Base-by-base conservation (phyloP, 2,329 filamentous ascomycete genomes). In the Graphilbum fragrans region DNA sequence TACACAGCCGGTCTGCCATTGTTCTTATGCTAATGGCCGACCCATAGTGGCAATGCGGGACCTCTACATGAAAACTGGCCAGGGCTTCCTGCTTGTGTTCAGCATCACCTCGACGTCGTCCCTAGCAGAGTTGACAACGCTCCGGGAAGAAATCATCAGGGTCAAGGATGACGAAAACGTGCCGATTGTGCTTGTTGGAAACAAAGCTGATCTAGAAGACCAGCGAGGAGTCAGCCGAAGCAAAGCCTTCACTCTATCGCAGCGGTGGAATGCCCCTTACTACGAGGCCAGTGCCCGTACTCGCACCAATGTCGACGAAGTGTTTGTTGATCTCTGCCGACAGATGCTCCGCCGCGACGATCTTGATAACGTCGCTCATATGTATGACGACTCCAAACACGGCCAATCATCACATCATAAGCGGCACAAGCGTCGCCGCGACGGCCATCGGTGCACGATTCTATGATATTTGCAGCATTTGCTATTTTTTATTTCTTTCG, bases 21-120 rank as follows among this genome's bases (percentile, higher is more conserved):
- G 14, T 4, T n/a, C 25, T 8, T 27, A 27, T 31, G n/a, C 29
- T 31, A 14, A 31, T 16, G n/a, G 12, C 25, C 12, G 25, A 12
- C 25, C 6, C n/a, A 19, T 47, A 77, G 69, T 77, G 52, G 72
- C 73, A 43, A 77, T 77, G 73, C 74, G 84, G 56, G 85, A 92
- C 57, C 69, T 90, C 36, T 92, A 94, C 66, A 93, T 94, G 85
- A 92, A 92, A 58, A 85, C 86, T 32, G 86, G 86, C 42, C 86
- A 94, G 63, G 86, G 87, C 0, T 94, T 94, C 58, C 74, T 94
- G 42, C 72, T 94, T 31, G 87, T 94, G 44, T 94, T 94, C 64
- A 90, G 83, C 62, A 94, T 94, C 56, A 90, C 86, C 17, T 92
- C 85, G 47, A 69, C 74, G 46, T 84, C 84, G 27, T 93, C 86